Evolutionary conservation across 2,329 filamentous ascomycete genomes (phyloP), one percentile per base, ranked within the genome.

Genomic region (Nigrospora oryzae): DNA sequence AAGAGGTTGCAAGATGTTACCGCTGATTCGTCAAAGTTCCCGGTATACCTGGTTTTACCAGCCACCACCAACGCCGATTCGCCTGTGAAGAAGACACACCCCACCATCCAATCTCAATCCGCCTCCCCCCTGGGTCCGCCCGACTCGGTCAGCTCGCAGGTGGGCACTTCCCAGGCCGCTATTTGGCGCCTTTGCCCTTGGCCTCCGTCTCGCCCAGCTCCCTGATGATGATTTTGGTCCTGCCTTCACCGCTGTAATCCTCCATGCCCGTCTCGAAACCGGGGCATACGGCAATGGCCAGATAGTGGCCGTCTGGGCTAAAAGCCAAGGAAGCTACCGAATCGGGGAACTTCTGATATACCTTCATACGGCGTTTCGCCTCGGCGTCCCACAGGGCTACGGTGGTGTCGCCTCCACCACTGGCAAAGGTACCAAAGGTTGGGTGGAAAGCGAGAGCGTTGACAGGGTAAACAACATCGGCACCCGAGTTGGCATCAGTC

Each of bases 311-410:
- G 56, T 93, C 83, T 2, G 69, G 70, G 35, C 83, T 89, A 62
- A 95, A 96, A 1, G 79, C 78, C 49, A 95, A 67, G 0, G 84
- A 83, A 11, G 86, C 83, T 8, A 96, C 80, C 57, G 83, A 89
- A 37, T 89, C 81, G 14, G 83, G 76, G 46, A 90, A 89, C 58
- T 86, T 86, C 57, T 89, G 87, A 63, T 95, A 95, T 61, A 94
- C 87, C 60, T 88, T 79, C 63, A 96, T 86, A 62, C 90, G 79
- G 57, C 89, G 77, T 79, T 95, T 96, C 45, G 87, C 86, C 56
- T 89, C 83, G 11, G 86, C 89, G 62, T 96, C 90, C 90, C 90
- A 96, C 37, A 96, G 68, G 5, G 88, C 87, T n/a, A 95, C 89
- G 10, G 90, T 86, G 33, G 89, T 88, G 60, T 96, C 90, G 30